A percentile compares a stretch with the other conserved stretches of the same genome.
phyloP scores from a whole-genome alignment of 208 protist species.

The Tritrichomonas musculus region DNA sequence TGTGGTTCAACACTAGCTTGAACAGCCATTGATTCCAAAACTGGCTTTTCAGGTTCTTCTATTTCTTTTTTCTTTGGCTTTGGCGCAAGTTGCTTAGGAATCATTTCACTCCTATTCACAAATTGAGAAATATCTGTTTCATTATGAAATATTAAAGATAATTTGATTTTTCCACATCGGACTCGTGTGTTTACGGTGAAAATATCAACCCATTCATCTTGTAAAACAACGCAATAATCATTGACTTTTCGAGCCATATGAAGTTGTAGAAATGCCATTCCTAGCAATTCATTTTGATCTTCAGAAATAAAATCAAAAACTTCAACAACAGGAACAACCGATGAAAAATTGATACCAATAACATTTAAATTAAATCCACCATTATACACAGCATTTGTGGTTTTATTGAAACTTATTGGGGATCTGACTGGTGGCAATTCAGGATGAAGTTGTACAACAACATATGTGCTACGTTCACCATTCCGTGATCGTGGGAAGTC shows the following conservation, averaged over 20 bases:
- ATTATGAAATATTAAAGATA: background rate
- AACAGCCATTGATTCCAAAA: too few species aligned
- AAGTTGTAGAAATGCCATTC: background rate
- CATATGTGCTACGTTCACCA: conserved; percentile 24
- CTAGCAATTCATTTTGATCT: background rate
- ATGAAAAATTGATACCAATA: background rate
- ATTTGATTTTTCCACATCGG: background rate
- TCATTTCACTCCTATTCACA: too few species aligned
- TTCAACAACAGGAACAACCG: background rate
- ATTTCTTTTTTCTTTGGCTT: too few species aligned
- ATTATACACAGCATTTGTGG: background rate
- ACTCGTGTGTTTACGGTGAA: background rate
- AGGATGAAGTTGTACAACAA: background rate
- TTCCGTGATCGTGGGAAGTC: background rate
- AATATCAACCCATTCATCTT: conserved; percentile 9
- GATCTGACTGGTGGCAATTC: background rate
- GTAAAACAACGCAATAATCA: background rate
- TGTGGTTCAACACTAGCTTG: too few species aligned
- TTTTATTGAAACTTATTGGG: background rate
- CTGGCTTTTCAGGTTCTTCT: too few species aligned
- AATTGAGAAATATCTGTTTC: background rate
- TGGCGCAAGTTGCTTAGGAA: too few species aligned
- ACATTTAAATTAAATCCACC: background rate
- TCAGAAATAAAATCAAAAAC: conserved; percentile 4
- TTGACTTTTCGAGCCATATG: background rate